A percentile compares a stretch with the other conserved stretches of the same genome.
Evolutionary conservation across 306 rosid genomes (phyloP).

Genomic region (Amphicarpaea edgeworthii): DNA sequence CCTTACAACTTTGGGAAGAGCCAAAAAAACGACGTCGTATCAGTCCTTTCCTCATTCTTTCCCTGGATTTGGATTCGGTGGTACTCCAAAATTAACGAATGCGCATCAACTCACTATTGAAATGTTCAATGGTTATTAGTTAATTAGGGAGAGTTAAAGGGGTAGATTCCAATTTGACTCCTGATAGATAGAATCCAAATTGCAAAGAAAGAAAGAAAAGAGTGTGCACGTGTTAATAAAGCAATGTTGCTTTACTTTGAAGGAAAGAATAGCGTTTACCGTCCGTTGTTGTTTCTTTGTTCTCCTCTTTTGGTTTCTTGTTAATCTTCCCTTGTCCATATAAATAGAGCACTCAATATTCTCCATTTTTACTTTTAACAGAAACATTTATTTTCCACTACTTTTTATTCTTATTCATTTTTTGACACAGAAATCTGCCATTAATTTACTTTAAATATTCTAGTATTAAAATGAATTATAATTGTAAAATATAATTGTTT

Average conservation of each 20-base stretch:
- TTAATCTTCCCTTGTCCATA: no score
- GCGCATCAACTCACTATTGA: background rate
- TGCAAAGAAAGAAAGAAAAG: no score
- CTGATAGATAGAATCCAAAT: conserved; percentile 24
- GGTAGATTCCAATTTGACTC: background rate
- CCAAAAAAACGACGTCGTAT: conserved; percentile 34
- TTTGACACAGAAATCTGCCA: background rate
- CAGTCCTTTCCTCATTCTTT: background rate
- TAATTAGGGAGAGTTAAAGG: background rate
- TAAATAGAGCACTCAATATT: no score
- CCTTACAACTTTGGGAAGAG: background rate
- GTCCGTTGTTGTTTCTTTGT: background rate
- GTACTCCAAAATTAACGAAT: background rate
- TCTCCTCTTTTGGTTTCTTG: background rate
- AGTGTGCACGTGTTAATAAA: conserved; percentile 50
- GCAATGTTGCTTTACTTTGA: conserved; percentile 44
- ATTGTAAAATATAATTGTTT: background rate
- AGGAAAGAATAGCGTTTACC: conserved; percentile 38
- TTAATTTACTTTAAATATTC: background rate
- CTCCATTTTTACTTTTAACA: background rate
- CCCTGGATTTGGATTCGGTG: conserved; percentile 17
- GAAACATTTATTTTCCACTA: background rate
- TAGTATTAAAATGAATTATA: no score
- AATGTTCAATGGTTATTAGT: background rate
- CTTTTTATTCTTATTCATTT: background rate